These are phyloP conservation scores for Boechera divaricarpa DNA, from an alignment of 345 rosid genomes.

Conservation along the genomic window DNA sequence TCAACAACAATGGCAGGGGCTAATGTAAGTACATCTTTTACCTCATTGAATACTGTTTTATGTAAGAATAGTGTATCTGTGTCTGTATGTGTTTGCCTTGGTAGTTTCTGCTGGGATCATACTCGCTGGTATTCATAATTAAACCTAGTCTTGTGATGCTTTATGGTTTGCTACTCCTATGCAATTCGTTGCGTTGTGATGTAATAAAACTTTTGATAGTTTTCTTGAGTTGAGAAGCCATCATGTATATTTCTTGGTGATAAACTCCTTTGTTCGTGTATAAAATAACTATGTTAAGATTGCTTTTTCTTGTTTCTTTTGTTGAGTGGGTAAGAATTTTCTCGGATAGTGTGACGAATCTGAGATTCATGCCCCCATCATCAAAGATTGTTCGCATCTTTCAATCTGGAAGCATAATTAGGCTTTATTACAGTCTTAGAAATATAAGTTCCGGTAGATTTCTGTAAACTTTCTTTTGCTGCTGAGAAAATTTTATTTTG, in stretches of 20 bases:
- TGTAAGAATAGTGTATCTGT: not conserved
- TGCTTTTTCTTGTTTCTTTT: not conserved
- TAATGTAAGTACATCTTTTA: slow-evolving; percentile 36
- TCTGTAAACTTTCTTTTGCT: not conserved
- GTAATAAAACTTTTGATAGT: not conserved
- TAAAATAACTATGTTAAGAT: not conserved
- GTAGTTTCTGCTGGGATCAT: slow-evolving; percentile 7
- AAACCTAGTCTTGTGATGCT: not conserved
- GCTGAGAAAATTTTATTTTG: not conserved
- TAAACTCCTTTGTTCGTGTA: not conserved
- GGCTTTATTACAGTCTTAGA: not conserved
- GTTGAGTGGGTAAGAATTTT: not conserved
- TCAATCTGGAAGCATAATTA: not conserved
- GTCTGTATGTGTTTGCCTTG: slow-evolving; percentile 1
- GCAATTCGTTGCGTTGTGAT: slow-evolving; percentile 7
- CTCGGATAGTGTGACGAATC: too few species aligned
- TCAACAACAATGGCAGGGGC: slow-evolving; percentile 37
- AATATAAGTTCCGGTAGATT: not conserved
- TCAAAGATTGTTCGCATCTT: not conserved
- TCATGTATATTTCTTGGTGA: not conserved
- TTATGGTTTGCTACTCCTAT: not conserved
- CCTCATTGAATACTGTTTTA: not conserved
- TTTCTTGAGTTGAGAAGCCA: slow-evolving; percentile 9
- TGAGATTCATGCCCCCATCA: too few species aligned
- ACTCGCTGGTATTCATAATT: not conserved